Evolutionary conservation across 768 basidiomycete genomes (phyloP).

Genomic region (Suillus clintonianus): DNA sequence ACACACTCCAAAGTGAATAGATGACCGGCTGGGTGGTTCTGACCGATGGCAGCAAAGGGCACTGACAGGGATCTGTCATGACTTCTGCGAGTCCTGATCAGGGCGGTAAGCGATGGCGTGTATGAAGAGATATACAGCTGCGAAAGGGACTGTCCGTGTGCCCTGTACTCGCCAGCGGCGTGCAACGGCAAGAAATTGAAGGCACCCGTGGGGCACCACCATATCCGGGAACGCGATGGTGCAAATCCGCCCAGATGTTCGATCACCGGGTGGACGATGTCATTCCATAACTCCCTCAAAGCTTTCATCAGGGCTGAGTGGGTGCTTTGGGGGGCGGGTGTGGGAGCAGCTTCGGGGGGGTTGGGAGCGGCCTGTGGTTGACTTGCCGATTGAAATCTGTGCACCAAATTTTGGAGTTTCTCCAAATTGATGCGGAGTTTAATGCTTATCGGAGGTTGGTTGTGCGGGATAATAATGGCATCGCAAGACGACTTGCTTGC

Average conservation of each 20-base stretch:
- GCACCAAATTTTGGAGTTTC: neutral
- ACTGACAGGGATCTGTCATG: neutral
- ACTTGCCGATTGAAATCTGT: too few species aligned
- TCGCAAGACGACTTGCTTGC: constrained; percentile 11
- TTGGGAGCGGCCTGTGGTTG: too few species aligned
- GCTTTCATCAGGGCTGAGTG: neutral
- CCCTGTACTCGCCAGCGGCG: constrained; percentile 5
- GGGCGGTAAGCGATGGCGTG: constrained; percentile 6
- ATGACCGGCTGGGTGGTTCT: neutral
- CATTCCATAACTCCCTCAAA: neutral
- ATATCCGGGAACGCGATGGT: neutral
- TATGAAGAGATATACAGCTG: constrained; percentile 10
- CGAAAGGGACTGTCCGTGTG: neutral
- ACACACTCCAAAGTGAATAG: neutral
- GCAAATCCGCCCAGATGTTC: neutral
- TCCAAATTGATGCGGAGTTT: neutral
- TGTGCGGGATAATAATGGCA: constrained; percentile 11
- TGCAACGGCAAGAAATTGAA: constrained; percentile 14
- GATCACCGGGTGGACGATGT: neutral
- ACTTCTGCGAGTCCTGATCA: constrained; percentile 9
- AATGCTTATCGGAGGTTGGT: neutral
- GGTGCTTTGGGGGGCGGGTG: too few species aligned
- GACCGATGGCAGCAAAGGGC: constrained; percentile 6
- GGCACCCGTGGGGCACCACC: constrained; percentile 10
- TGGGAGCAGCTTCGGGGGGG: too few species aligned